Percentiles rank a stretch among this genome's conserved stretches.
These are phyloP conservation scores for Anthostomella pinea DNA, from an alignment of 2,329 filamentous ascomycete genomes.

Conservation along the genomic window DNA sequence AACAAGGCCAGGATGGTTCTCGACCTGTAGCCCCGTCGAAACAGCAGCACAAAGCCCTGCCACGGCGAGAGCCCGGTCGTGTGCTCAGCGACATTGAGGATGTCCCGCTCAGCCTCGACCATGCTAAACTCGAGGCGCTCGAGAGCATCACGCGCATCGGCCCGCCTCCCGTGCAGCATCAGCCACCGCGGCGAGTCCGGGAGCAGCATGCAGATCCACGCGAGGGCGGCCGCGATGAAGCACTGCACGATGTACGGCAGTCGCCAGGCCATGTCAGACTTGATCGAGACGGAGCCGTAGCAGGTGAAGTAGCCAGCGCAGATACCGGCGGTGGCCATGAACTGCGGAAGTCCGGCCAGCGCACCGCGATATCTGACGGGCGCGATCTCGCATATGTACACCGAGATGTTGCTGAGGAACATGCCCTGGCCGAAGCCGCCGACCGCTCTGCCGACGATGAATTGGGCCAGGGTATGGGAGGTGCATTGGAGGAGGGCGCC, in stretches of 20 bases:
- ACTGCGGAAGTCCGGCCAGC: constrained; percentile 51
- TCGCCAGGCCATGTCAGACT: constrained; percentile 52
- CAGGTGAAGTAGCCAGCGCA: constrained; percentile 58
- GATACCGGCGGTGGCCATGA: constrained; percentile 49
- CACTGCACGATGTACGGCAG: constrained; percentile 52
- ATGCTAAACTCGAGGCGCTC: constrained; percentile 41
- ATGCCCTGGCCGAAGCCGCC: constrained; percentile 59
- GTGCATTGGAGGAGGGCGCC: constrained; percentile 53
- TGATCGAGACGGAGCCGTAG: constrained; percentile 50
- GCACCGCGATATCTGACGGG: constrained; percentile 48
- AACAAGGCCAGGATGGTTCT: constrained; percentile 46
- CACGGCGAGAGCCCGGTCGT: constrained; percentile 28
- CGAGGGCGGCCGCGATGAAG: constrained; percentile 38
- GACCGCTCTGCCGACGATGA: constrained; percentile 53
- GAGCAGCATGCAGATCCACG: constrained; percentile 39
- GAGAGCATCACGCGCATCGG: constrained; percentile 43
- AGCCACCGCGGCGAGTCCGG: constrained; percentile 60
- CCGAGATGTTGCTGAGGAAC: constrained; percentile 53
- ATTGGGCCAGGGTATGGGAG: constrained; percentile 45
- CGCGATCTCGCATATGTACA: constrained; percentile 62
- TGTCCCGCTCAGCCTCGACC: constrained; percentile 46
- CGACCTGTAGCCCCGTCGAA: constrained; percentile 38
- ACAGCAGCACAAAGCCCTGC: constrained; percentile 34
- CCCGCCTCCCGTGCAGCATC: constrained; percentile 42
- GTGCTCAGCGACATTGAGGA: constrained; percentile 34